A percentile compares a stretch with the other conserved stretches of the same genome.
Evolutionary conservation across 2,329 filamentous ascomycete genomes (phyloP).

Genomic region (Neoarthrinium moseri): DNA sequence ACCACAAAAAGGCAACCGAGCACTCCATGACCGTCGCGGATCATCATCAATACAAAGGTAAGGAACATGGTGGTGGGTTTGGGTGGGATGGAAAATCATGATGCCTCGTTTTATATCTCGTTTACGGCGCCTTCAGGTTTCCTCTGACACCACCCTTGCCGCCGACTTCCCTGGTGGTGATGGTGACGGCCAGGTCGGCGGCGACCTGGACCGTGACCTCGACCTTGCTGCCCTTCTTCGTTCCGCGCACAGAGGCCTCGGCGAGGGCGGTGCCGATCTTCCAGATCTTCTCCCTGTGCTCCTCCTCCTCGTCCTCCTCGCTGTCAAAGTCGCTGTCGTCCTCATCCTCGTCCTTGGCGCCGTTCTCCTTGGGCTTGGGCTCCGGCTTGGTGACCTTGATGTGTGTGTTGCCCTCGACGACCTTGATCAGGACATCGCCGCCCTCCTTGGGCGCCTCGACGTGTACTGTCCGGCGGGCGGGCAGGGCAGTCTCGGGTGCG

Average conservation of each 20-base stretch:
- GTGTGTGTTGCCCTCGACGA: slow-evolving; percentile 84
- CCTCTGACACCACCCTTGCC: slow-evolving; percentile 82
- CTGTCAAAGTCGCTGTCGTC: slow-evolving; percentile 68
- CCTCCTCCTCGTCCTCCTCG: slow-evolving; percentile 82
- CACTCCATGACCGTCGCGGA: neutral
- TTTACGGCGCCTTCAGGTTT: slow-evolving; percentile 34
- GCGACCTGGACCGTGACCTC: slow-evolving; percentile 91
- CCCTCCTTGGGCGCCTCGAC: slow-evolving; percentile 75
- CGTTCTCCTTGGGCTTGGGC: slow-evolving; percentile 68
- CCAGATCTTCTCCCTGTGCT: slow-evolving; percentile 87
- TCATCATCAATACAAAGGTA: neutral
- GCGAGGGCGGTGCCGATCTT: slow-evolving; percentile 81
- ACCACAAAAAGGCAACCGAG: neutral
- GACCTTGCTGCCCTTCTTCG: slow-evolving; percentile 87
- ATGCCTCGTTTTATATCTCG: neutral
- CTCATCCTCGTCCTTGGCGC: slow-evolving; percentile 50
- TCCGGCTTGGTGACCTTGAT: slow-evolving; percentile 93
- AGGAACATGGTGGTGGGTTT: neutral
- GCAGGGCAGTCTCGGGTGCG: slow-evolving; percentile 82
- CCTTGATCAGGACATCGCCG: slow-evolving; percentile 83
- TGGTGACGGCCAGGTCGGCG: slow-evolving; percentile 74
- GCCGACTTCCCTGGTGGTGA: slow-evolving; percentile 83
- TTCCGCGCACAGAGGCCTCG: slow-evolving; percentile 78
- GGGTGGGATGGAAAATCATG: neutral
- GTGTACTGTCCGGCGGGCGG: slow-evolving; percentile 80